Evolutionary conservation across 1,284 basidiomycete species (phyloP).

Genomic region (Mycena sp.): DNA sequence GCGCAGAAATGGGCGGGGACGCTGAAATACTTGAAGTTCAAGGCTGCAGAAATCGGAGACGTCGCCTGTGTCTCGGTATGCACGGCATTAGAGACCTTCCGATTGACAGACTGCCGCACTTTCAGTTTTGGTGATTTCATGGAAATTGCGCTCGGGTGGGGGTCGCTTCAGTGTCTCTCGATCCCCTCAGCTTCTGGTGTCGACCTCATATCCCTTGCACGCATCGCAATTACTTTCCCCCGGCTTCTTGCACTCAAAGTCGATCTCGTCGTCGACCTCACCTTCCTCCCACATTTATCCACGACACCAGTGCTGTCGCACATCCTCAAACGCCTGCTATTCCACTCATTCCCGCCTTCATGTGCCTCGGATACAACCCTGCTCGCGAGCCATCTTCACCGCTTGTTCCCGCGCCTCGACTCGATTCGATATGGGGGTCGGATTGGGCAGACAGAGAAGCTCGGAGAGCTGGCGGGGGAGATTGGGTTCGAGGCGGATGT

Average conservation of each 20-base stretch:
- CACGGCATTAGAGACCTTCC: neutral
- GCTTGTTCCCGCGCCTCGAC: neutral
- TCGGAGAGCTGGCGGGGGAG: neutral
- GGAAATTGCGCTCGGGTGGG: neutral
- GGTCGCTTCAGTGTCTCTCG: neutral
- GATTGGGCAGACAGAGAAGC: neutral
- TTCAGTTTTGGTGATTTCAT: neutral
- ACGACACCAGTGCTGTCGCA: neutral
- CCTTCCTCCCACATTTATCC: neutral
- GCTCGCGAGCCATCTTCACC: neutral
- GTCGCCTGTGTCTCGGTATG: neutral
- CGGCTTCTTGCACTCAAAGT: neutral
- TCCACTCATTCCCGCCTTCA: neutral
- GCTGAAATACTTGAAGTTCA: neutral
- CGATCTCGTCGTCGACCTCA: neutral
- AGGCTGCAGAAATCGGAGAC: neutral
- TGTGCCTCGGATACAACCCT: neutral
- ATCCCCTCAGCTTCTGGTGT: neutral
- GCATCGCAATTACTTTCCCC: neutral
- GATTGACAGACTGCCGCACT: neutral
- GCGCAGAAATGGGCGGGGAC: neutral
- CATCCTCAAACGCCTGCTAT: no score
- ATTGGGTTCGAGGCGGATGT: no score
- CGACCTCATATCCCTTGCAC: neutral
- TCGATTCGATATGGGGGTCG: neutral